These are phyloP conservation scores for Elsinoe arachidis DNA, from an alignment of 2,329 filamentous ascomycete genomes.

Conservation along the genomic window DNA sequence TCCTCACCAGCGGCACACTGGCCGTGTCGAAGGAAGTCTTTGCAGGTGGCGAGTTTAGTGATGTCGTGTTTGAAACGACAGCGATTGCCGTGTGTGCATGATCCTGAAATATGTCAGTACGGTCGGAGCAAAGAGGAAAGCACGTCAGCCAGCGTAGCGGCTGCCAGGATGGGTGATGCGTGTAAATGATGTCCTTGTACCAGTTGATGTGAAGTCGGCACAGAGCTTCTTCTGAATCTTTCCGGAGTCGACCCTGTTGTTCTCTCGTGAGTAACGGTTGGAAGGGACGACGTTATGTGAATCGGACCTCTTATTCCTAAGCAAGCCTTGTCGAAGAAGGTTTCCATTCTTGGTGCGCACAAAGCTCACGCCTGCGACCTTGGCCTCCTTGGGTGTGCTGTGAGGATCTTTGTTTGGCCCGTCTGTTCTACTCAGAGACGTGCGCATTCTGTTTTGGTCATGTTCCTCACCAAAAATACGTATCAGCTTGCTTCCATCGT, in stretches of 20 bases:
- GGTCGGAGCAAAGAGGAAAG: neutral
- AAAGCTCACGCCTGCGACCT: conserved; percentile 71
- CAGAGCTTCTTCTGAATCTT: conserved; percentile 67
- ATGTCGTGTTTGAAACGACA: conserved; percentile 81
- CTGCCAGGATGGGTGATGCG: conserved; percentile 8
- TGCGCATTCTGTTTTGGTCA: neutral
- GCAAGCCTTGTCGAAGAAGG: conserved; percentile 61
- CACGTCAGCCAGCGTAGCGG: neutral
- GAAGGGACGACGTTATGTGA: neutral
- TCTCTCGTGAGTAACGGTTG: conserved; percentile 8
- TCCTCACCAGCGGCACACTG: conserved; percentile 65
- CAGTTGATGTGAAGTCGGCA: conserved; percentile 47
- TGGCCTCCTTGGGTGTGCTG: conserved; percentile 64
- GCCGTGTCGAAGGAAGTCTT: conserved; percentile 71
- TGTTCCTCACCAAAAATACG: conserved; percentile 57
- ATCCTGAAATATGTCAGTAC: conserved; percentile 48
- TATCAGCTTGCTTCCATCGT: conserved; percentile 74
- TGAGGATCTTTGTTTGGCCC: conserved; percentile 18
- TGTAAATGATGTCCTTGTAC: conserved; percentile 33
- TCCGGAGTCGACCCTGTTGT: conserved; percentile 27
- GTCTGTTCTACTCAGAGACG: conserved; percentile 18
- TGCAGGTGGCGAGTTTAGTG: conserved; percentile 82
- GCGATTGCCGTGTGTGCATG: conserved; percentile 68
- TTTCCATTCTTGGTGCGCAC: conserved; percentile 82
- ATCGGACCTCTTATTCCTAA: conserved; percentile 66